Evolutionary conservation across 306 rosid genomes (phyloP).

Genomic region (Lathyrus oleraceus): DNA sequence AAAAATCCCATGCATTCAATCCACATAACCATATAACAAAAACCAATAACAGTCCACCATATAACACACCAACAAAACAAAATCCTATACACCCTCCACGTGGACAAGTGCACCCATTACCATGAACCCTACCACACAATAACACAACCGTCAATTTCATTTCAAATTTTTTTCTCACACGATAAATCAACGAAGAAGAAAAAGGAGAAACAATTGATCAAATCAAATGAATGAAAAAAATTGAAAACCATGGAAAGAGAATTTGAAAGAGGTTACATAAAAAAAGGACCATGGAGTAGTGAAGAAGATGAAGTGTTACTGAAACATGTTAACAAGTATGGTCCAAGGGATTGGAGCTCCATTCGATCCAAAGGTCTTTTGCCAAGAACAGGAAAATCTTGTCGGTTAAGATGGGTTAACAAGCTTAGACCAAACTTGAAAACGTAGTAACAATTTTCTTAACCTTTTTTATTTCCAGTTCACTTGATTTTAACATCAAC

Average conservation of each 20-base stretch:
- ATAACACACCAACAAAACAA: background rate
- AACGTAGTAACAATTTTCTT: slow-evolving; percentile 35
- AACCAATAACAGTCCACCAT: background rate
- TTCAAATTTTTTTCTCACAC: slow-evolving; percentile 3
- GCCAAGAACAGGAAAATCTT: slow-evolving; percentile 61
- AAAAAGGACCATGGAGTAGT: slow-evolving; percentile 65
- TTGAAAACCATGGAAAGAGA: slow-evolving; percentile 41
- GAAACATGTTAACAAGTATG: slow-evolving; percentile 47
- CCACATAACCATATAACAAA: background rate
- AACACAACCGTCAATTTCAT: background rate
- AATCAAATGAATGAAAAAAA: too few relatives aligned
- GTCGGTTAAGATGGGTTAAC: slow-evolving; percentile 67
- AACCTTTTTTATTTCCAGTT: background rate
- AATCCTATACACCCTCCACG: background rate
- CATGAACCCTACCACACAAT: slow-evolving; percentile 2
- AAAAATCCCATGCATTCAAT: background rate
- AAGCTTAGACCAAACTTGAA: slow-evolving; percentile 64
- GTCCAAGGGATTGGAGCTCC: slow-evolving; percentile 74
- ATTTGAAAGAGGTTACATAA: slow-evolving; percentile 34
- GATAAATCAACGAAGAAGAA: background rate
- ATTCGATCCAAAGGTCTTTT: slow-evolving; percentile 68
- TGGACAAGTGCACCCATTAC: background rate
- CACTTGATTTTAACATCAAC: background rate
- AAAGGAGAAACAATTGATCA: background rate
- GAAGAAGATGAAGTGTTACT: slow-evolving; percentile 65